Evolutionary conservation across 129 eudicot species (phyloP), one percentile per base, ranked within the genome.

Genomic region (Pseudognaphalium luteoalbum): DNA sequence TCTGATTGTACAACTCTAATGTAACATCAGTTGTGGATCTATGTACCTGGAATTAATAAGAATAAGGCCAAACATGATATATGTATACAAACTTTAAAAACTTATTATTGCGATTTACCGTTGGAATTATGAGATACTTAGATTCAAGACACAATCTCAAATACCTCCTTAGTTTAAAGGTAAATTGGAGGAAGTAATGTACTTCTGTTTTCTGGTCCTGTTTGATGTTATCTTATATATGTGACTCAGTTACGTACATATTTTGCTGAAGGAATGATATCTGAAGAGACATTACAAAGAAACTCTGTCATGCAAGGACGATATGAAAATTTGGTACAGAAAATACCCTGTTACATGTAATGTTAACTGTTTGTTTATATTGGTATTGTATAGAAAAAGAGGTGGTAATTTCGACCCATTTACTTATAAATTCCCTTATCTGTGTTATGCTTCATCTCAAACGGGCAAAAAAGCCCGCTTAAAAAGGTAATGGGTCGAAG

Each of bases 221-320:
- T 51, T 66, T 83, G 57, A 71, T 74, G 9, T 50, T 57, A 34
- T 42, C 33, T 30, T 74, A 56, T 70, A 39, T 44, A 35, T 56
- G 66, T 81, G 52, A 72, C 70, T 70, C 88, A 90, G 98, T 75
- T 93, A 68, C 73, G 73, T 68, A 84, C 75, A 20, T 93, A 88
- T 76, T 93, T 93, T 83, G 75, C 98, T 25, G 88, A 85, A 71
- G 85, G 96, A 84, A 88, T 90, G 96, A 92, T 92, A 81, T 87
- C 92, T 10, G 80, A 70, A 68, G 95, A 90, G 82, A 86, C 96
- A 39, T 60, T 93, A 57, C 81, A 72, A 60, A 88, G 91, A 84
- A 90, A 93, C 80, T 65, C 59, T 65, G 95, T 93, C 65, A 88
- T 86, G 98, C 92, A 93, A 84, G 84, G 83, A 84, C 73, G 76